These are phyloP conservation scores for Entomophthora muscae DNA, from an alignment of 371 early-diverging fungal species.

Conservation along the genomic window DNA sequence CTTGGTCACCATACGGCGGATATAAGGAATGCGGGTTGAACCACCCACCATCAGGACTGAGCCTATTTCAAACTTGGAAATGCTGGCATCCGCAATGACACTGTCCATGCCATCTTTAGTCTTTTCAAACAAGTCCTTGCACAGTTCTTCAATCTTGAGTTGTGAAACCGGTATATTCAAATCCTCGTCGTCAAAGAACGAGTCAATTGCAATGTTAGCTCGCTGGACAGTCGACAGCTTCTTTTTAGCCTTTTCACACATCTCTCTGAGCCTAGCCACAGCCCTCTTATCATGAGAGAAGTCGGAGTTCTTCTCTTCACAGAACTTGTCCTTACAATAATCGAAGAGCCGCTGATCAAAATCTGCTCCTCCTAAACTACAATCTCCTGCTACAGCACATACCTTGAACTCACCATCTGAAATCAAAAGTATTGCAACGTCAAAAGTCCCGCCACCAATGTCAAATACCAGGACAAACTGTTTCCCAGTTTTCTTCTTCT, in stretches of 20 bases:
- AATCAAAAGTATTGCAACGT: conserved; percentile 76
- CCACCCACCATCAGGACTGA: conserved; percentile 99
- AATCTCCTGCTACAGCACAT: conserved; percentile 75
- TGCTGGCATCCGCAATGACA: conserved; percentile 90
- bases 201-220: conserved; percentile 80
- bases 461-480: conserved; percentile 80
- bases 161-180: conserved; percentile 91
- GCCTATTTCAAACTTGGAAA: conserved; percentile 72
- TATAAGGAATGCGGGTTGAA: conserved; percentile 97
- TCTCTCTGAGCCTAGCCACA: conserved; percentile 74
- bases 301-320: conserved; percentile 52
- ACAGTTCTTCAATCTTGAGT: conserved; percentile 86
- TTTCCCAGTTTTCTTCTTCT: conserved; percentile 40
- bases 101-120: conserved; percentile 94
- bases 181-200: conserved; percentile 95
- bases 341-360: too few species aligned
- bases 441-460: conserved; percentile 93
- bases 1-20: conserved; percentile 78
- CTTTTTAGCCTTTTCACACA: conserved; percentile 79
- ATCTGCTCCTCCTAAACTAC: conserved; percentile 90
- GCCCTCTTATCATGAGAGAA: conserved; percentile 51
- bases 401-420: conserved; percentile 79
- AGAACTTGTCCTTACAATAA: conserved; percentile 51
- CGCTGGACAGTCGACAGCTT: conserved; percentile 73
- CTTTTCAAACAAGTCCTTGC: conserved; percentile 74